phyloP scores from a whole-genome alignment of 2,329 filamentous ascomycete species.

The Fusarium staphyleae region DNA sequence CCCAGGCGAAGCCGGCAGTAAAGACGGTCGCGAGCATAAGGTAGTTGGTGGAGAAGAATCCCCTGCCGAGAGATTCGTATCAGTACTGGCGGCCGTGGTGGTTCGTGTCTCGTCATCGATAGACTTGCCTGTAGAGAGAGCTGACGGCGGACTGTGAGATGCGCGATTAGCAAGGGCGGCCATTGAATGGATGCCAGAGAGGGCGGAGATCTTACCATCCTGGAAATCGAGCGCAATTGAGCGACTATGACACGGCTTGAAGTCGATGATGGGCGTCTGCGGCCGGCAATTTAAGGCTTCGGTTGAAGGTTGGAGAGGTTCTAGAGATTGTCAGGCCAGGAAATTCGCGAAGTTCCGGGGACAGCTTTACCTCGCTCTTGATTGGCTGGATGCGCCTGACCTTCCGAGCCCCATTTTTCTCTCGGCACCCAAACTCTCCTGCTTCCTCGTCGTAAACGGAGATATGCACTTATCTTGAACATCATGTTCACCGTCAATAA shows the following conservation, averaged over 20 bases:
- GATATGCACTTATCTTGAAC: no score
- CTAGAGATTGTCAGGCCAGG: slow-evolving; percentile 45
- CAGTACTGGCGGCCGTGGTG: slow-evolving; percentile 33
- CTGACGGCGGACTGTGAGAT: slow-evolving; percentile 47
- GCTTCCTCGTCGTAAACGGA: not conserved
- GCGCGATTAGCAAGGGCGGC: slow-evolving; percentile 47
- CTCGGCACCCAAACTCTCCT: not conserved
- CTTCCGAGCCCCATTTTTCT: slow-evolving; percentile 36
- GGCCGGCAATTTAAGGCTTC: slow-evolving; percentile 39
- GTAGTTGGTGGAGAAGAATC: slow-evolving; percentile 85
- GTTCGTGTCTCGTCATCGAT: slow-evolving; percentile 29
- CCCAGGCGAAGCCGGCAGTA: slow-evolving; percentile 84
- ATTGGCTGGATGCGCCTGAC: slow-evolving; percentile 39
- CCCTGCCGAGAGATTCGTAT: slow-evolving; percentile 58
- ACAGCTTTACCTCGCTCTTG: slow-evolving; percentile 42
- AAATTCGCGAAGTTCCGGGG: slow-evolving; percentile 47
- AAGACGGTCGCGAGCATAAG: slow-evolving; percentile 90
- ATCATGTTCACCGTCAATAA: no score
- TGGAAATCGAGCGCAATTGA: slow-evolving; percentile 45
- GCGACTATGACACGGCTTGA: slow-evolving; percentile 37
- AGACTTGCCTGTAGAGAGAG: slow-evolving; percentile 52
- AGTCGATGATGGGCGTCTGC: slow-evolving; percentile 39
- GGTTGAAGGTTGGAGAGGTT: slow-evolving; percentile 42
- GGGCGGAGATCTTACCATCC: slow-evolving; percentile 46
- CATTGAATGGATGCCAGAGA: not conserved